Conservation (phyloP, 2,329 filamentous ascomycete species). For the Trichophyton equinum region DNA sequence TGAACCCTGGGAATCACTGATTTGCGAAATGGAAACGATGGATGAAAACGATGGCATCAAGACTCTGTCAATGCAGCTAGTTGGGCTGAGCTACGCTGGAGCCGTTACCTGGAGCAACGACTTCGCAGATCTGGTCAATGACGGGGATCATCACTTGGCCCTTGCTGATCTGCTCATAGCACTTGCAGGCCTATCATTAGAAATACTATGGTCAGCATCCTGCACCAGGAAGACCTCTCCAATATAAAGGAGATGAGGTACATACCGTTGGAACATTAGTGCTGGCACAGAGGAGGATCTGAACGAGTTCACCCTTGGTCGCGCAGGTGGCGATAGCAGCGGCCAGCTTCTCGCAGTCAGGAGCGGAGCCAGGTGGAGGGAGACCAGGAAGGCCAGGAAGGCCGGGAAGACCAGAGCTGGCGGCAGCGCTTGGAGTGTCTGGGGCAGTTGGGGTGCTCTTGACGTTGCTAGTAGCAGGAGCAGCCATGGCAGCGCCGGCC, state of each 20-base stretch:
- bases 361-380: background rate
- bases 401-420: background rate
- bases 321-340: background rate
- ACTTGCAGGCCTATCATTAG: background rate
- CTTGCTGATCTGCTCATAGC: background rate
- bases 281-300: background rate
- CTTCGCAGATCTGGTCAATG: background rate
- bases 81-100: background rate
- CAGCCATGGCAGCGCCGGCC: background rate
- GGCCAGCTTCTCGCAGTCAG: background rate
- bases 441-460: background rate
- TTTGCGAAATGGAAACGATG: background rate
- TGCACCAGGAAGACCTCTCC: background rate
- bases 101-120: background rate
- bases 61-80: background rate
- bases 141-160: background rate
- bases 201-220: background rate
- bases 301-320: background rate
- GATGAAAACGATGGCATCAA: background rate
- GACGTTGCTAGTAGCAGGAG: background rate
- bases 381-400: background rate
- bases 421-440: background rate
- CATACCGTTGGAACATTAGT: constrained; percentile 1
- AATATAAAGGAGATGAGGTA: background rate
- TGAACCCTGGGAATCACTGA: background rate